Evolutionary conservation across 2,329 filamentous ascomycete species (phyloP).

Genomic region (Lachnellula suecica): DNA sequence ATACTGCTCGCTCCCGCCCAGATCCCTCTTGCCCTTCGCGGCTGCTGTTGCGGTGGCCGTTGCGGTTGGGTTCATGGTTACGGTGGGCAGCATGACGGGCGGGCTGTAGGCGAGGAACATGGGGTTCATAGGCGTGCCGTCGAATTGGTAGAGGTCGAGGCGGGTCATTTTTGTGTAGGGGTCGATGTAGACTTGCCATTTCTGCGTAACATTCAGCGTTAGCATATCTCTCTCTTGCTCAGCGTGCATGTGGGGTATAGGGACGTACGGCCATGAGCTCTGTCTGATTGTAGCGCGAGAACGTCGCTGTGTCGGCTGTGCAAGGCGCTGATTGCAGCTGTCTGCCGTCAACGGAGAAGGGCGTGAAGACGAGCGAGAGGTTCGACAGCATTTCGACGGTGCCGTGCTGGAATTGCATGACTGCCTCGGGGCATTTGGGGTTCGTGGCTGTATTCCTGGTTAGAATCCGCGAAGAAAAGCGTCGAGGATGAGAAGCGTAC

Average conservation of each 20-base stretch:
- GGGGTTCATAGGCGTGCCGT: constrained; percentile 65
- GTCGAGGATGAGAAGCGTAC: constrained; percentile 41
- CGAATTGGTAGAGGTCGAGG: constrained; percentile 62
- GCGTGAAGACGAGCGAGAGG: constrained; percentile 57
- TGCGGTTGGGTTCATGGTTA: constrained; percentile 57
- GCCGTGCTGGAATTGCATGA: constrained; percentile 75
- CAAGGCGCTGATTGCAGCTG: constrained; percentile 68
- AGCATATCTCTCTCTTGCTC: background rate
- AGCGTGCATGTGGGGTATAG: background rate
- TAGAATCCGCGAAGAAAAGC: background rate
- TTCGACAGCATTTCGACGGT: constrained; percentile 55
- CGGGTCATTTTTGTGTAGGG: constrained; percentile 60
- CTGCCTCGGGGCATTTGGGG: constrained; percentile 60
- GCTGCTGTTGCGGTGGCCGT: constrained; percentile 37
- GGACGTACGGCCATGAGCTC: constrained; percentile 59
- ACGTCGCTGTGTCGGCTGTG: constrained; percentile 48
- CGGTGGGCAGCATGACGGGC: constrained; percentile 69
- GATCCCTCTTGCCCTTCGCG: constrained; percentile 35
- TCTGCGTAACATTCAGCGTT: constrained; percentile 23
- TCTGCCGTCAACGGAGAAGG: constrained; percentile 65
- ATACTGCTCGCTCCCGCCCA: constrained; percentile 33
- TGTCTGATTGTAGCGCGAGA: constrained; percentile 66
- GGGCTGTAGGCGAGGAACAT: constrained; percentile 64
- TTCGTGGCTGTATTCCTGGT: constrained; percentile 45
- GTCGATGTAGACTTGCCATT: constrained; percentile 48